phyloP scores from a whole-genome alignment of 805 yeast genomes.

The Suhomyces pyralidae region DNA sequence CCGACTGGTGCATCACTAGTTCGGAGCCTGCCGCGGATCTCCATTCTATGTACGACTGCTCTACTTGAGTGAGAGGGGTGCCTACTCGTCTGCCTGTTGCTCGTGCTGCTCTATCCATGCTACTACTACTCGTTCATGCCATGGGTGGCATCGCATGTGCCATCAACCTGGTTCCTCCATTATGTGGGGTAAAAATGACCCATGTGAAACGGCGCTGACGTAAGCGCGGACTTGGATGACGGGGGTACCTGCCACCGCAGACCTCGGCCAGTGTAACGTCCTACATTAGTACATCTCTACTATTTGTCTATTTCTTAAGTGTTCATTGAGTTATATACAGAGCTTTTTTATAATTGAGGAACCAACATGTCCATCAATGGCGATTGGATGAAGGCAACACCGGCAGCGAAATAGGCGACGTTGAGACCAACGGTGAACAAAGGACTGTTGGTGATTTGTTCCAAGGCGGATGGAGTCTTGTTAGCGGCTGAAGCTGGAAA shows the following conservation, averaged over 20 bases:
- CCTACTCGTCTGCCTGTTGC: neutral
- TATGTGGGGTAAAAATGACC: neutral
- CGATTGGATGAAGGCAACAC: conserved; percentile 73
- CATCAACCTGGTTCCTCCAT: neutral
- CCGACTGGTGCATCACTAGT: neutral
- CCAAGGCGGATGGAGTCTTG: conserved; percentile 34
- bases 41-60: neutral
- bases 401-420: conserved; percentile 62
- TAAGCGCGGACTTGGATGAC: neutral
- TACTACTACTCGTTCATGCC: neutral
- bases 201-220: neutral
- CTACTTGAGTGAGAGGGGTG: neutral
- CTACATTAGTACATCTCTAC: neutral
- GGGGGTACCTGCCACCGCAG: neutral
- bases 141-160: neutral
- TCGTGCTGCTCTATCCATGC: neutral
- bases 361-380: conserved; percentile 79
- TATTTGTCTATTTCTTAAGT: neutral
- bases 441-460: conserved; percentile 61
- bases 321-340: conserved; percentile 1
- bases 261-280: neutral
- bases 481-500: conserved; percentile 16
- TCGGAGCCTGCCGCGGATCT: neutral
- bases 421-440: conserved; percentile 63
- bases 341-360: conserved; percentile 52